A percentile compares a stretch with the other conserved stretches of the same genome.
phyloP scores from a whole-genome alignment of 495 filamentous ascomycete species.

The Aspergillus homomorphus region DNA sequence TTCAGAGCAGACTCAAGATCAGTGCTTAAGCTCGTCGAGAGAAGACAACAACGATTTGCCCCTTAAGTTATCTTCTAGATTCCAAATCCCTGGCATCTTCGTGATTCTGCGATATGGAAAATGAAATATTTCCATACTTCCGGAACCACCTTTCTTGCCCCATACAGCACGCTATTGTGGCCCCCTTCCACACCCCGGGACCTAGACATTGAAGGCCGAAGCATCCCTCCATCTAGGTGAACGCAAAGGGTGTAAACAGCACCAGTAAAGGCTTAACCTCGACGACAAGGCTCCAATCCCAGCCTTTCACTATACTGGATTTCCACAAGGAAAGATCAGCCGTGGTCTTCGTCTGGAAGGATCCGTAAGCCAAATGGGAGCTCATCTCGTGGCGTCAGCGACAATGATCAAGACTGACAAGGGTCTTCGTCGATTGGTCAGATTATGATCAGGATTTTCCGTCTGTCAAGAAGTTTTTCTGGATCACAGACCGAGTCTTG shows the following conservation, averaged over 20 bases:
- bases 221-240: conserved; percentile 1
- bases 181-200: not conserved
- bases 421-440: not conserved
- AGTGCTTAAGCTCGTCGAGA: not conserved
- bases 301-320: conserved; percentile 4
- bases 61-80: conserved; percentile 11
- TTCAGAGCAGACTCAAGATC: not conserved
- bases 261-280: conserved; percentile 9
- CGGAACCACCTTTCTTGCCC: conserved; percentile 9
- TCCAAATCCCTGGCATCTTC: conserved; percentile 8
- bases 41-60: not conserved
- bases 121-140: conserved; percentile 7
- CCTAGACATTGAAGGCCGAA: conserved; percentile 12
- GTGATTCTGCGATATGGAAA: conserved; percentile 8
- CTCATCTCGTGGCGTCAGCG: not conserved
- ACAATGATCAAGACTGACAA: not conserved
- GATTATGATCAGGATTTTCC: not conserved
- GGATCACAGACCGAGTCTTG: too few relatives aligned
- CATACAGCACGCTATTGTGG: conserved; percentile 12
- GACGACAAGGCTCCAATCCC: conserved; percentile 3
- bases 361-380: not conserved
- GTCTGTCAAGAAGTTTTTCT: not conserved
- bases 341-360: not conserved
- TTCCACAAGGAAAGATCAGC: conserved; percentile 1
- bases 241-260: conserved; percentile 11